Percentiles rank a stretch among this genome's conserved stretches.
Conservation (phyloP, 129 eudicot species). For the Heracleum sosnowskyi region DNA sequence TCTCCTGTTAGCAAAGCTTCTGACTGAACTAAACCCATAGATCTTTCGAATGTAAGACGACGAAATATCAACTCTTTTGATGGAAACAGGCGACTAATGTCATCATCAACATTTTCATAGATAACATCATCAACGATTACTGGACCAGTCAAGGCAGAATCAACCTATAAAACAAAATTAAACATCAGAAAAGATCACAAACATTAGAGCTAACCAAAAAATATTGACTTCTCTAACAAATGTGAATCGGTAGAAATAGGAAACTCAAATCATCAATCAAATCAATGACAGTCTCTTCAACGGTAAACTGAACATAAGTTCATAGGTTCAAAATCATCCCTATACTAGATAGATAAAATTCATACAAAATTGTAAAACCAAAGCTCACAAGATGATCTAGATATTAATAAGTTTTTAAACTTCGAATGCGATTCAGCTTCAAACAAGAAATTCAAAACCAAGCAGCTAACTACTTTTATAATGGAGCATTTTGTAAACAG, state of each 20-base stretch:
- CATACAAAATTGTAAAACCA: background rate
- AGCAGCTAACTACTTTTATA: background rate
- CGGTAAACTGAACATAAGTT: background rate
- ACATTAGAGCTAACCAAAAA: background rate
- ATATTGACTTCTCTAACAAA: background rate
- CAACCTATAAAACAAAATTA: conserved; percentile 31
- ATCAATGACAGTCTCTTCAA: background rate
- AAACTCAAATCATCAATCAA: background rate
- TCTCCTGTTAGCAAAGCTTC: conserved; percentile 65
- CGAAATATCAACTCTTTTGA: conserved; percentile 60
- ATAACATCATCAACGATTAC: conserved; percentile 71
- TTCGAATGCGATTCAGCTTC: background rate
- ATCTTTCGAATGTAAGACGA: conserved; percentile 71
- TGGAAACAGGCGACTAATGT: conserved; percentile 32
- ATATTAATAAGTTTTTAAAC: background rate
- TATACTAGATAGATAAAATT: background rate
- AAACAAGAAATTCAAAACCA: background rate
- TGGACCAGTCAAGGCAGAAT: conserved; percentile 69
- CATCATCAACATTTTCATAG: conserved; percentile 66
- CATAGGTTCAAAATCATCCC: background rate
- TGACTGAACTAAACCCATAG: conserved; percentile 78
- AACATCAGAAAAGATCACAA: conserved; percentile 1
- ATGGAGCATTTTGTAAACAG: background rate
- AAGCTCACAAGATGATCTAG: background rate
- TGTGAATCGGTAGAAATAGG: background rate